Evolutionary conservation across 495 filamentous ascomycete species (phyloP), one percentile per base, ranked within the genome.

Genomic region (Podospora appendiculata): DNA sequence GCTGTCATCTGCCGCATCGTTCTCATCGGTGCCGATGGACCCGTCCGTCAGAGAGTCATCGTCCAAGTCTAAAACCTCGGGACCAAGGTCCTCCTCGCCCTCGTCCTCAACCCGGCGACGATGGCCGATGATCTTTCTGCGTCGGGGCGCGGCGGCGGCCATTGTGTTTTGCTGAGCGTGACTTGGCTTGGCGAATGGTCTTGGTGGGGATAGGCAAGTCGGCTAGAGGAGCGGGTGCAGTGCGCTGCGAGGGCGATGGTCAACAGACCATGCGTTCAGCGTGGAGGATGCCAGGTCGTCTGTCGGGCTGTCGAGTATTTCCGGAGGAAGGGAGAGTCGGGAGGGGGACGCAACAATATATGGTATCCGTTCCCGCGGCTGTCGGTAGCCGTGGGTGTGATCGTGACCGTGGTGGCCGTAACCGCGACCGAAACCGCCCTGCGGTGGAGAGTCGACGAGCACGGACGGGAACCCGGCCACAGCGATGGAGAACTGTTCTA

Each of bases 41-140:
- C 81, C 85, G 61, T 93, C 89, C 63, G 86, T 92, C 68, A 90
- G 63, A 32, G 88, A 91, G 68, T 92, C 88, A 61, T 95, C 87
- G 38, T 88, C 87, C 18, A 86, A 58, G 34, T 86, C 85, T 46
- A 81, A 80, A 51, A 72, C 76, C 49, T 85, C 73, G 43, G 77
- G 80, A 50, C 80, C 81, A 54, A 84, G 85, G 51, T 89, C 87
- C 35, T 85, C 81, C 59, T 86, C 83, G 53, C 82, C 86, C 58
- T 93, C 89, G 57, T 95, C 89, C 60, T 90, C 88, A 53, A 85
- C 76, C 62, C 83, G 78, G 62, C 89, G 80, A 60, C 88, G 84
- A 65, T 85, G 87, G 52, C 84, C 81, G 70, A 88, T 82, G 63
- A 86, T 74, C 60, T 87, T 84, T 71, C 79, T 86, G 68, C 85